Percentiles rank a stretch among this genome's conserved stretches.
These are phyloP conservation scores for Ajuga chamaepitys DNA, from an alignment of 257 asterid genomes.

Conservation along the genomic window DNA sequence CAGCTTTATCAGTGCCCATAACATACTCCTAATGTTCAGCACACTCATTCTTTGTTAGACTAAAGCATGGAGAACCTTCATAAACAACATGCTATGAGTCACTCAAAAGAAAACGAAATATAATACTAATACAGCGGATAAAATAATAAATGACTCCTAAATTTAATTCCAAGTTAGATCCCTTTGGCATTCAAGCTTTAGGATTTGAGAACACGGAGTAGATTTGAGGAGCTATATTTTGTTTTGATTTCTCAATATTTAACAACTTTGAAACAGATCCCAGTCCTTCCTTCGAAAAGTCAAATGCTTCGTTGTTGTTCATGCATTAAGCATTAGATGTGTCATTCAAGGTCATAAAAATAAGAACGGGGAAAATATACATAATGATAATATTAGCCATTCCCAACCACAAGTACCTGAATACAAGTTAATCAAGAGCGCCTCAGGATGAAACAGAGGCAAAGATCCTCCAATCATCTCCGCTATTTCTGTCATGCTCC, in stretches of 20 bases:
- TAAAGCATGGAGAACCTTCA: background rate
- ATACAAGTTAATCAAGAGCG: constrained; percentile 58
- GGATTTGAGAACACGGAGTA: background rate
- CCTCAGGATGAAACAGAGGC: constrained; percentile 76
- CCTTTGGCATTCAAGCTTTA: constrained; percentile 1
- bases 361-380: background rate
- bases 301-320: background rate
- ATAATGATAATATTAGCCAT: constrained; percentile 11
- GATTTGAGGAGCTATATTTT: background rate
- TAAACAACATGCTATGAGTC: background rate
- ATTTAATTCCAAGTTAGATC: background rate
- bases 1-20: background rate
- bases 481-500: constrained; percentile 71
- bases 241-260: background rate
- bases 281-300: background rate
- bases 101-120: background rate
- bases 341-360: background rate
- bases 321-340: background rate
- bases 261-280: background rate
- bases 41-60: background rate
- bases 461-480: constrained; percentile 72
- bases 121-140: background rate
- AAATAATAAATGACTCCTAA: background rate
- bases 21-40: background rate
- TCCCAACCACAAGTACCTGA: constrained; percentile 54